These are phyloP conservation scores for Neofusicoccum kwambonambiense DNA, from an alignment of 2,329 filamentous ascomycete species.

Conservation along the genomic window DNA sequence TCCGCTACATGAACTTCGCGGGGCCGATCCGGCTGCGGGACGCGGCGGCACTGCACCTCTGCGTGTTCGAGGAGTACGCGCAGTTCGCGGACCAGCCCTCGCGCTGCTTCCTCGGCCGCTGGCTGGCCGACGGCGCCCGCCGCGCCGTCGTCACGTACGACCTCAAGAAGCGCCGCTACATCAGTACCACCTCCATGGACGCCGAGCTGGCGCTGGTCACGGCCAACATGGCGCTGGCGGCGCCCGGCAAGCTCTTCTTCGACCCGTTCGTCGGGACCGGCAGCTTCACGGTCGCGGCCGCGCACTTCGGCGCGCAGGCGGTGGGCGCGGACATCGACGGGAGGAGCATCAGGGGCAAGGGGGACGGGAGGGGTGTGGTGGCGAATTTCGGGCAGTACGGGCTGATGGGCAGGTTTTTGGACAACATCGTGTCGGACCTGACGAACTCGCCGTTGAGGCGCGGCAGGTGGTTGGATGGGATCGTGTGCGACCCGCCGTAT, in stretches of 20 bases:
- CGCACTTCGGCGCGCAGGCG: constrained; percentile 81
- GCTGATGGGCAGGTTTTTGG: constrained; percentile 64
- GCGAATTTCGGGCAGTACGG: constrained; percentile 86
- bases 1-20: constrained; percentile 73
- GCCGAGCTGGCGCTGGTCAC: constrained; percentile 88
- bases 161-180: constrained; percentile 89
- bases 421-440: constrained; percentile 80
- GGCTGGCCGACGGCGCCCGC: constrained; percentile 65
- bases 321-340: constrained; percentile 94
- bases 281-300: constrained; percentile 85
- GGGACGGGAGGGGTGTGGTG: constrained; percentile 50
- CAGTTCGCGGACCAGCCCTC: constrained; percentile 55
- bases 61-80: constrained; percentile 79
- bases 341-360: constrained; percentile 74
- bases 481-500: constrained; percentile 94
- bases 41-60: constrained; percentile 69
- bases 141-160: constrained; percentile 73
- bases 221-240: constrained; percentile 83
- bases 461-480: constrained; percentile 72
- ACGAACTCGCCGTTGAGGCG: constrained; percentile 76
- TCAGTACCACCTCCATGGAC: constrained; percentile 97
- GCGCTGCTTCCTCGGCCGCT: constrained; percentile 70
- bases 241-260: constrained; percentile 81
- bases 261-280: constrained; percentile 96
- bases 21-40: constrained; percentile 76